Evolutionary conservation across 257 asterid species (phyloP), one percentile per base, ranked within the genome.

Genomic region (Leonotis leonurus): DNA sequence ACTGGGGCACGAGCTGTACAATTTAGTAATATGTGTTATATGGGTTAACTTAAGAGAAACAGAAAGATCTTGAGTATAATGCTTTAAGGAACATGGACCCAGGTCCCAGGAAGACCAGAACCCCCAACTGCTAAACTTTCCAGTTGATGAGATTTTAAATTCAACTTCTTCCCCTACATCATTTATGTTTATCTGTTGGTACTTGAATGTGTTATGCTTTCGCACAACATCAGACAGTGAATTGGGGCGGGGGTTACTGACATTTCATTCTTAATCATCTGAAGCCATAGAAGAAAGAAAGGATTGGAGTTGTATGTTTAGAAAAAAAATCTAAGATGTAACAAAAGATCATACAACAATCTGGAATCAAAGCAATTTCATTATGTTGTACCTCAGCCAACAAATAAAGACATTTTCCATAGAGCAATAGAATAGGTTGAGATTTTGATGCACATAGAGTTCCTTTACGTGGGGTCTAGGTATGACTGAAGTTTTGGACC

Each of bases 201-300:
- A n/a, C 58, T 27, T 49, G 51, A 64, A 50, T 29, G 44, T 68
- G 49, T 9, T 46, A 69, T 30, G 49, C 22, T 45, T 76, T 26
- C 22, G 45, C 60, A 43, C 27, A 45, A 46, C 36, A 20, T 55
- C 29, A 13, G 32, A 22, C 64, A 14, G 26, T 73, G 35, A 13
- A 62, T 44, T 37, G 27, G 46, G 62, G 11, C 49, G 44, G 46
- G 7, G 36, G 45, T n/a, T n/a, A 21, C 6, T 56, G 8, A 26
- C 16, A 29, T 49, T 16, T 46, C 12, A n/a, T 41, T 3, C 11
- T 11, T 56, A 36, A 45, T 14, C 37, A 46, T 49, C 26, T 37
- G 39, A 65, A 46, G 36, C 37, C 9, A 17, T 60, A 11, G 35
- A 46, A 30, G 48, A 45, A 35, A 46, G 25, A 35, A 67, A 33